Evolutionary conservation across 2,329 filamentous ascomycete genomes (phyloP), one percentile per base, ranked within the genome.

Genomic region (Pseudocercospora ulei): DNA sequence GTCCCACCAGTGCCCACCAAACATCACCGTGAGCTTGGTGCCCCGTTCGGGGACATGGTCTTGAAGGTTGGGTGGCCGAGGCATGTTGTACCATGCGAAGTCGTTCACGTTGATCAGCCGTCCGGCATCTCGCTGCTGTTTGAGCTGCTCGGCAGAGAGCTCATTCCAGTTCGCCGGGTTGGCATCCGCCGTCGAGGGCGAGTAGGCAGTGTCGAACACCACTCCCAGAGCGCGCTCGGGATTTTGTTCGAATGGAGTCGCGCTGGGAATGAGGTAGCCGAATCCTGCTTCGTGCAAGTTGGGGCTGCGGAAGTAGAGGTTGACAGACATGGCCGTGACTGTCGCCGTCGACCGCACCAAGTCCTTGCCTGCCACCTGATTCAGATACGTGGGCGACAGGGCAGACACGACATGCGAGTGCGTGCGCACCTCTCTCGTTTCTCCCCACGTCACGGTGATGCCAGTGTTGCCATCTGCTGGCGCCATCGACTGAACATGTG

Each of bases 1-100:
- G 58, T 85, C 71, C 84, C 84, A 96, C 73, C 83, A 85, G 63
- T 95, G 86, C 1, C 90, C 90, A 43, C 90, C 90, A 40, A 98
- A 68, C 77, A 98, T 93, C 52, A 96, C 82, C 9, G 88, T 94
- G 37, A 96, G 63, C 60, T 93, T 94, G 8, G 85, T 93, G 14
- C 70, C 72, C 33, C 62, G 55, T n/a, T 68, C 64, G 11, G 73
- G 72, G 47, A 60, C 52, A 6, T 50, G 38, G 37, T 62, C 58
- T 35, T 61, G 58, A 7, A 48, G 41, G 18, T 55, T 51, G 1
- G 56, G 56, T 19, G 38, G 40, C 4, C 52, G 37, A 19, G 56
- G 56, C 45, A 56, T 53, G 28, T 59, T 58, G 50, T 52, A 51
- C 56, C 56, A 59, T 8, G 49, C 50, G 26, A 58, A 59, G 36